Conservation (phyloP, 352 stramenopile species). For the Globisporangium paroecandrum region DNA sequence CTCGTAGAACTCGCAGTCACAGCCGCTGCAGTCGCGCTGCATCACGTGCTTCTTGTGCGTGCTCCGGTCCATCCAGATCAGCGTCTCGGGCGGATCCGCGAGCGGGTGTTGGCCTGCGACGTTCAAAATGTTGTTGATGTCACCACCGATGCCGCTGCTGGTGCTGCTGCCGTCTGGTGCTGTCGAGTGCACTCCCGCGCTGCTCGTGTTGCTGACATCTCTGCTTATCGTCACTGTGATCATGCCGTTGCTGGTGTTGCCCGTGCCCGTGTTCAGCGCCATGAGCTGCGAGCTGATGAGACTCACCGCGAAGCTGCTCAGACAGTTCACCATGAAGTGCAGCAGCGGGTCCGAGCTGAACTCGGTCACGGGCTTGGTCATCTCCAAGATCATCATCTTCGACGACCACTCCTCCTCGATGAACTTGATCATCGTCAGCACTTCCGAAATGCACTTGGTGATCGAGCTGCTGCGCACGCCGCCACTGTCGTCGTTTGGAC, state of each 20-base stretch:
- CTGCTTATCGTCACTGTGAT: slow-evolving; percentile 32
- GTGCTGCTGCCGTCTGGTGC: neutral
- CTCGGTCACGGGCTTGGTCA: slow-evolving; percentile 64
- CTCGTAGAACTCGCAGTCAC: slow-evolving; percentile 65
- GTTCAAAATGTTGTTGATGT: slow-evolving; percentile 6
- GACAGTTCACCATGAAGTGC: slow-evolving; percentile 67
- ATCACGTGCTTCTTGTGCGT: slow-evolving; percentile 57
- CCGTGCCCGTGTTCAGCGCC: slow-evolving; percentile 31
- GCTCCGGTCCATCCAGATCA: slow-evolving; percentile 53
- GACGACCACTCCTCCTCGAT: slow-evolving; percentile 69
- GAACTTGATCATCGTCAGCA: slow-evolving; percentile 63
- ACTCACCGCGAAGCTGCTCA: slow-evolving; percentile 60
- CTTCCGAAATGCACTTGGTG: slow-evolving; percentile 54
- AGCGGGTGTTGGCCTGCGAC: slow-evolving; percentile 15
- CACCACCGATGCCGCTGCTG: neutral
- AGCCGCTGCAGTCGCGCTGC: slow-evolving; percentile 51
- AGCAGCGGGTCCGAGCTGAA: slow-evolving; percentile 53
- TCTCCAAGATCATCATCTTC: slow-evolving; percentile 71
- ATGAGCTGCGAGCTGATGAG: slow-evolving; percentile 62
- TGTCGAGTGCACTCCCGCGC: neutral
- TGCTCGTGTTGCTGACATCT: neutral
- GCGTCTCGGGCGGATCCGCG: slow-evolving; percentile 18
- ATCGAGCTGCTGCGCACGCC: slow-evolving; percentile 23
- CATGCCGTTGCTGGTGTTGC: slow-evolving; percentile 13
- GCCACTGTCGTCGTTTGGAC: neutral